Conservation (phyloP, 2,329 filamentous ascomycete genomes). For the Beauveria bassiana region DNA sequence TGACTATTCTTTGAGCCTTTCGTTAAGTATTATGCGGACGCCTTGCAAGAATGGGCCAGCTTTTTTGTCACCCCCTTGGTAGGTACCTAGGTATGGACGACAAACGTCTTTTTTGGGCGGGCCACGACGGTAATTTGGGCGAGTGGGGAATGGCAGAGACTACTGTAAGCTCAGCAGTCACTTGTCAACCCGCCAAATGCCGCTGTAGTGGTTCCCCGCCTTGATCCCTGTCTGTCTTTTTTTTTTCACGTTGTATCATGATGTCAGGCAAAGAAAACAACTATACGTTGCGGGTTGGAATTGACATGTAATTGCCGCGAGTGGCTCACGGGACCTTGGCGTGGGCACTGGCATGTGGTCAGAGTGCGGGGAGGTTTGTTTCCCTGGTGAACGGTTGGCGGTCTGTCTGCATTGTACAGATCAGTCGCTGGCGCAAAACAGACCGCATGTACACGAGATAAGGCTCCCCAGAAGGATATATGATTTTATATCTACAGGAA, state of each 20-base stretch:
- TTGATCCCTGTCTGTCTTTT: not conserved
- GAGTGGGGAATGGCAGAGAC: not conserved
- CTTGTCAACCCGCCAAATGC: not conserved
- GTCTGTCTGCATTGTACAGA: not conserved
- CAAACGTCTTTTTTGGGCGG: not conserved
- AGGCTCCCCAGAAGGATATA: not conserved
- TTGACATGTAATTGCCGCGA: not conserved
- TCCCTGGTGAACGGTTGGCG: not conserved
- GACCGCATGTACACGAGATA: too few species aligned
- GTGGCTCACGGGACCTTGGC: conserved; percentile 1
- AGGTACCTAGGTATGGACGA: not conserved
- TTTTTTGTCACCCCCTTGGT: too few species aligned
- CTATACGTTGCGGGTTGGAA: not conserved
- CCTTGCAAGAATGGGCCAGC: too few species aligned
- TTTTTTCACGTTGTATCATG: not conserved
- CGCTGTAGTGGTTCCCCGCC: too few species aligned
- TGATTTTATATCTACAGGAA: not conserved
- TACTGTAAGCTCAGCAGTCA: not conserved
- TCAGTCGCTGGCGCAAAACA: too few species aligned
- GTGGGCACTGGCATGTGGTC: conserved; percentile 12
- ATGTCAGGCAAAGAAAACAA: not conserved
- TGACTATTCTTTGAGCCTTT: too few species aligned
- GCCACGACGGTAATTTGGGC: not conserved
- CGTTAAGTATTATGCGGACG: too few species aligned
- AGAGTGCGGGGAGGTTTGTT: conserved; percentile 2